A percentile compares a stretch with the other conserved stretches of the same genome.
Evolutionary conservation across 2,329 filamentous ascomycete species (phyloP).

Genomic region (Neurospora crassa): DNA sequence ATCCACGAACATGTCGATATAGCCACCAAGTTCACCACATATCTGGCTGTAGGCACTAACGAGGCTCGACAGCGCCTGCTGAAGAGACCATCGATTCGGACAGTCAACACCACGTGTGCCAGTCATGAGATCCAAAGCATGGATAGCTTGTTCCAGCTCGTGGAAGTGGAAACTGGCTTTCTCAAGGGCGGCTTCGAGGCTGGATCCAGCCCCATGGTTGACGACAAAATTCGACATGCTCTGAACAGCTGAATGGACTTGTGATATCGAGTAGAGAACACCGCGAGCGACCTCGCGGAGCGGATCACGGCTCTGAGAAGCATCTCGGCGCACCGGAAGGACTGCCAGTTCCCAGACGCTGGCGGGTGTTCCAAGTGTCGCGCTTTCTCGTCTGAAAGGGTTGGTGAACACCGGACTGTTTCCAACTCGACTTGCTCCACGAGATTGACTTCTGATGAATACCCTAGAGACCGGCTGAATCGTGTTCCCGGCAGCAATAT

Average conservation of each 20-base stretch:
- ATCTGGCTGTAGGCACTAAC: conserved; percentile 57
- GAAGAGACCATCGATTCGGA: conserved; percentile 42
- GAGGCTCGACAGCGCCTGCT: conserved; percentile 50
- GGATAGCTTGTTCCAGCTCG: conserved; percentile 54
- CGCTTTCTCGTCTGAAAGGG: conserved; percentile 44
- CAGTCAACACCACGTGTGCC: conserved; percentile 20
- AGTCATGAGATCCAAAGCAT: conserved; percentile 38
- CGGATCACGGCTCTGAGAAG: conserved; percentile 49
- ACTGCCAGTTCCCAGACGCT: conserved; percentile 54
- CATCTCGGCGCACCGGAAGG: conserved; percentile 51
- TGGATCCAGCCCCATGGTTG: conserved; percentile 50
- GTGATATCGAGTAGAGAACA: conserved; percentile 58
- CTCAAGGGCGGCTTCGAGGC: conserved; percentile 56
- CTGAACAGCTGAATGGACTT: conserved; percentile 57
- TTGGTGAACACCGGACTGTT: conserved; percentile 33
- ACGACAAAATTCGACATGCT: conserved; percentile 52
- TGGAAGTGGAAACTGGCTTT: conserved; percentile 59
- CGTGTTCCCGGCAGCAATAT: not conserved
- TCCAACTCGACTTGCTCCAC: conserved; percentile 23
- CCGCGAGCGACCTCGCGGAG: conserved; percentile 55
- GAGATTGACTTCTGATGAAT: conserved; percentile 27
- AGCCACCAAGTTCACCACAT: conserved; percentile 48
- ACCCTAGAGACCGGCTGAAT: not conserved
- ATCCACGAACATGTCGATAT: conserved; percentile 53
- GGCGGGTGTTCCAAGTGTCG: conserved; percentile 44